phyloP scores from a whole-genome alignment of 2,329 filamentous ascomycete species.

The Colletotrichum sidae region DNA sequence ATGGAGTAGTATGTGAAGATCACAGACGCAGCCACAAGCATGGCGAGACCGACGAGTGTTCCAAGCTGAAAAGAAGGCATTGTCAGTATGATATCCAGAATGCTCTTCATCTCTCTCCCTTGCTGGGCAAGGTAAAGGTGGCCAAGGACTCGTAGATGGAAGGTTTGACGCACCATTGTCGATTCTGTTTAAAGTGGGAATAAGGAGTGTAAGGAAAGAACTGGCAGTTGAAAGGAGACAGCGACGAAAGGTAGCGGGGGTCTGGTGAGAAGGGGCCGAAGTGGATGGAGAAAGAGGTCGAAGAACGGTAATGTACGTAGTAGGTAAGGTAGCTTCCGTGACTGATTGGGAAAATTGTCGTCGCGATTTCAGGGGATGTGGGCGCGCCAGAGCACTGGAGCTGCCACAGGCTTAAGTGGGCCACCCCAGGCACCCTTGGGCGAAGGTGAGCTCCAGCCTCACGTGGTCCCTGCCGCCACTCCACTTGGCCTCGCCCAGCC shows the following conservation, averaged over 20 bases:
- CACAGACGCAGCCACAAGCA: conserved; percentile 73
- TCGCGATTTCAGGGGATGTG: conserved; percentile 37
- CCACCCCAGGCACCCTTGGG: conserved; percentile 5
- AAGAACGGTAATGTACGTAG: not conserved
- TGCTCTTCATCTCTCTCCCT: conserved; percentile 6
- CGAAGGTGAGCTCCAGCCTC: conserved; percentile 29
- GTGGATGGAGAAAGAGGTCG: conserved; percentile 8
- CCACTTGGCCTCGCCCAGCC: conserved; percentile 15
- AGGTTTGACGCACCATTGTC: conserved; percentile 46
- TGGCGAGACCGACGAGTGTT: conserved; percentile 79
- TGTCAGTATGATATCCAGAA: conserved; percentile 17
- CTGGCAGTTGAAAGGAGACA: not conserved
- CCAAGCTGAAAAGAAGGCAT: conserved; percentile 76
- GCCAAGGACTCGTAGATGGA: conserved; percentile 1
- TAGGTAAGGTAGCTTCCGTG: conserved; percentile 18
- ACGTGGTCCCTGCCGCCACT: conserved; percentile 9
- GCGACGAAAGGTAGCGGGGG: not conserved
- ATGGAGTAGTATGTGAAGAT: conserved; percentile 90
- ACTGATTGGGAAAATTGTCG: conserved; percentile 36
- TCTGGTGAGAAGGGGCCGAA: not conserved
- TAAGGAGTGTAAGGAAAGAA: conserved; percentile 32
- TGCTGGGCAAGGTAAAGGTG: conserved; percentile 16
- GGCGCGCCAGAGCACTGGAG: conserved; percentile 31
- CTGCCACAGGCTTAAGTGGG: conserved; percentile 22
- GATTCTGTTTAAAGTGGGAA: conserved; percentile 8